These are phyloP conservation scores for Pichia thaimueangensis DNA, from an alignment of 805 yeast genomes.

Conservation along the genomic window DNA sequence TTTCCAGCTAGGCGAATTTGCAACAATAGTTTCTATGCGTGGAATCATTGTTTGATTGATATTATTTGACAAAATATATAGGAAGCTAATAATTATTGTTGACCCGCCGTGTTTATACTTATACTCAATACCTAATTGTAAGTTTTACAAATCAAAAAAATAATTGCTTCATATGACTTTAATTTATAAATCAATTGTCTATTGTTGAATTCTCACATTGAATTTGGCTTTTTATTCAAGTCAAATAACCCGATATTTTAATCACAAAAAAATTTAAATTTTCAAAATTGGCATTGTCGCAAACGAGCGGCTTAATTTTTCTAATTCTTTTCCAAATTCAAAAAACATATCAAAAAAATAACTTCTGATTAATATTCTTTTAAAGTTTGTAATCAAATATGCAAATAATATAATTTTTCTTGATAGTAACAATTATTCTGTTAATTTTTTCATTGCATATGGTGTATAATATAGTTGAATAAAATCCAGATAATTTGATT, in stretches of 20 bases:
- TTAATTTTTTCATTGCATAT: constrained; percentile 7
- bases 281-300: constrained; percentile 6
- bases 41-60: constrained; percentile 9
- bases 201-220: constrained; percentile 10
- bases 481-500: constrained; percentile 11
- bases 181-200: constrained; percentile 9
- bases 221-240: not conserved
- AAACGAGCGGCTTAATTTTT: constrained; percentile 2
- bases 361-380: not conserved
- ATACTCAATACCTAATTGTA: not conserved
- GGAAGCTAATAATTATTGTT: constrained; percentile 1
- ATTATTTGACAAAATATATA: constrained; percentile 2
- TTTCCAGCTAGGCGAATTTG: constrained; percentile 9
- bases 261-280: constrained; percentile 9
- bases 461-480: constrained; percentile 11
- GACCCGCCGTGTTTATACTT: not conserved
- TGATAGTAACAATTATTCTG: not conserved
- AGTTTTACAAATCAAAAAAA: constrained; percentile 4
- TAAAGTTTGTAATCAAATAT: constrained; percentile 7
- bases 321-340: constrained; percentile 7
- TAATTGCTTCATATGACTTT: constrained; percentile 11
- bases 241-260: constrained; percentile 3
- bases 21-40: constrained; percentile 5
- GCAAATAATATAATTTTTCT: constrained; percentile 4
- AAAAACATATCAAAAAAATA: constrained; percentile 1